phyloP scores from a whole-genome alignment of 2,329 filamentous ascomycete species.

The Trichoderma citrinoviride region DNA sequence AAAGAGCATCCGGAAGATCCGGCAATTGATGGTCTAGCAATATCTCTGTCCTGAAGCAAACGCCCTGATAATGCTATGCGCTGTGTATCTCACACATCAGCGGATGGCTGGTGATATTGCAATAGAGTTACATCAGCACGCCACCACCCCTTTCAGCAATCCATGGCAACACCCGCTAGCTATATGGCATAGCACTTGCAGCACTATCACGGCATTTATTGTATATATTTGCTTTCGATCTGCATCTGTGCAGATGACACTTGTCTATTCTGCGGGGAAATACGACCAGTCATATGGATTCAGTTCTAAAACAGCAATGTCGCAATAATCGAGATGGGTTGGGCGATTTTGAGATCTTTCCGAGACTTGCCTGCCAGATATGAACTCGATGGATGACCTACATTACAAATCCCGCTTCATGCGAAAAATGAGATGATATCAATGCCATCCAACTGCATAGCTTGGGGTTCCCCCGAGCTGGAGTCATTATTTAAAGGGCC shows the following conservation, averaged over 20 bases:
- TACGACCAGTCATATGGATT: neutral
- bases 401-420: neutral
- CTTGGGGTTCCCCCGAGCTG: neutral
- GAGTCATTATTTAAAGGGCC: neutral
- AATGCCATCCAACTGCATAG: too few species aligned
- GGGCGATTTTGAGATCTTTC: neutral
- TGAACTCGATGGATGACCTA: neutral
- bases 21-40: neutral
- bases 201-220: neutral
- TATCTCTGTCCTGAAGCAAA: too few species aligned
- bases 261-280: constrained; percentile 2
- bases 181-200: neutral
- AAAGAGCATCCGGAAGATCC: neutral
- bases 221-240: neutral
- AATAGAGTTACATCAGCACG: constrained; percentile 16
- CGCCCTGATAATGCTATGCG: too few species aligned
- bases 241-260: neutral
- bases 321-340: neutral
- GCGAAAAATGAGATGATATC: neutral
- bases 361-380: neutral
- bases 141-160: neutral
- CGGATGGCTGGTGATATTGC: neutral
- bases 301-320: neutral
- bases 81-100: neutral
- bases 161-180: neutral